These are phyloP conservation scores for Handroanthus guayacan DNA, from an alignment of 257 asterid species.

Conservation along the genomic window DNA sequence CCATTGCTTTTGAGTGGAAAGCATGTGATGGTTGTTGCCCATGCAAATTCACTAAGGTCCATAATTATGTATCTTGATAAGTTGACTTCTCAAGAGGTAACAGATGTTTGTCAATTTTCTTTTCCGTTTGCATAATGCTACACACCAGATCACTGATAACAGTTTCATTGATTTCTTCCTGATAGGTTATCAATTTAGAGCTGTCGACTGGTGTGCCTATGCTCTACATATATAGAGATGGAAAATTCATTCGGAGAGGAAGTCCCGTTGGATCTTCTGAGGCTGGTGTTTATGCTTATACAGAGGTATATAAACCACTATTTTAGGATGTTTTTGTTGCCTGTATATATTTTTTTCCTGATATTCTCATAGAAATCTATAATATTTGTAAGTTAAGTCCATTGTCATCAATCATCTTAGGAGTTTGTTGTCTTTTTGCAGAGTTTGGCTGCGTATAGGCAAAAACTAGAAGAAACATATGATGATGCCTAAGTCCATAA, in stretches of 20 bases:
- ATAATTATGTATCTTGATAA: constrained; percentile 92
- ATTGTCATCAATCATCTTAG: not conserved
- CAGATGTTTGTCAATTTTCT: not conserved
- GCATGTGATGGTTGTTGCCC: constrained; percentile 93
- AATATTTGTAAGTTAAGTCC: not conserved
- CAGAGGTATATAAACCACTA: constrained; percentile 65
- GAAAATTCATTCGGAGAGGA: constrained; percentile 77
- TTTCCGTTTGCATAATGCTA: constrained; percentile 5
- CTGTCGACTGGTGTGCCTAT: constrained; percentile 94
- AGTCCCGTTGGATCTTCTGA: constrained; percentile 78
- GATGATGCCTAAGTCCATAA: constrained; percentile 28
- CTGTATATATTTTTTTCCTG: not conserved
- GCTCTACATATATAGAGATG: constrained; percentile 78
- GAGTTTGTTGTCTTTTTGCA: constrained; percentile 41
- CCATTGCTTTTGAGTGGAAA: constrained; percentile 75
- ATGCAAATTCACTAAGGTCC: constrained; percentile 93
- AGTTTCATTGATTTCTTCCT: constrained; percentile 20
- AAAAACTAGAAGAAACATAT: constrained; percentile 54
- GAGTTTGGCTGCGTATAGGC: constrained; percentile 69
- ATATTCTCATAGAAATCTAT: not conserved
- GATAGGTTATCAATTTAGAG: constrained; percentile 88
- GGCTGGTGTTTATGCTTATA: constrained; percentile 86
- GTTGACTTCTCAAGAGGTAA: constrained; percentile 84
- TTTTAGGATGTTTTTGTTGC: not conserved
- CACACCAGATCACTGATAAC: constrained; percentile 2